Percentiles rank a stretch among this genome's conserved stretches.
Evolutionary conservation across 2,329 filamentous ascomycete species (phyloP).

Genomic region (Graphilbum ipis-grandicollis): DNA sequence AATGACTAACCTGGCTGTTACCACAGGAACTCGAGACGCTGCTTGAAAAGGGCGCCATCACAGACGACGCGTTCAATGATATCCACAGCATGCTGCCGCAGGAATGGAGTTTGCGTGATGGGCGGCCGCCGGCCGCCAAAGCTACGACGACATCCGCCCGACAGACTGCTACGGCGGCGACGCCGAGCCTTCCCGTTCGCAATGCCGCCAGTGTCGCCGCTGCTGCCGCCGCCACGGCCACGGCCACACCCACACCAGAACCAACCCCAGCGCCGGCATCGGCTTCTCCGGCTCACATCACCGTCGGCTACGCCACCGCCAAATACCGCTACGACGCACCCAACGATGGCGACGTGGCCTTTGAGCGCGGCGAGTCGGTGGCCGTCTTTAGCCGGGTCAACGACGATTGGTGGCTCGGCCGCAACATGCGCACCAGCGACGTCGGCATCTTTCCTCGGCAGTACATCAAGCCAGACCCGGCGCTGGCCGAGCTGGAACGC

Average conservation of each 20-base stretch:
- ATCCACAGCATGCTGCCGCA: constrained; percentile 60
- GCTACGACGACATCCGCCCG: background rate
- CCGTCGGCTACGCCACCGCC: constrained; percentile 59
- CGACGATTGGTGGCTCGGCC: constrained; percentile 89
- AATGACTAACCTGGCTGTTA: background rate
- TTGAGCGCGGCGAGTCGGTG: constrained; percentile 67
- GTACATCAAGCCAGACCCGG: constrained; percentile 56
- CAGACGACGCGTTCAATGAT: constrained; percentile 53
- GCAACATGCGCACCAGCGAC: constrained; percentile 61
- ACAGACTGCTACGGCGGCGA: constrained; percentile 1
- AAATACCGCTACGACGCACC: constrained; percentile 68
- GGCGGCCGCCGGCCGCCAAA: constrained; percentile 15
- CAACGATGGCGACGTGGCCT: constrained; percentile 65
- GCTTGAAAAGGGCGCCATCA: constrained; percentile 65
- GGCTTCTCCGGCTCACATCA: constrained; percentile 23
- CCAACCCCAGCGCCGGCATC: constrained; percentile 20
- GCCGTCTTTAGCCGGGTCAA: constrained; percentile 87
- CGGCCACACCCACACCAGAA: constrained; percentile 22
- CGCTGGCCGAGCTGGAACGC: constrained; percentile 8
- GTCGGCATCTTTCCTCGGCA: constrained; percentile 92
- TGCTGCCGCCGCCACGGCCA: constrained; percentile 9
- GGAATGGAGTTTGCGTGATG: constrained; percentile 42
- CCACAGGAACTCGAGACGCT: constrained; percentile 27
- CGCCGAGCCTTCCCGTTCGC: constrained; percentile 14
- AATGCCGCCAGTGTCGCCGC: constrained; percentile 10